Base-by-base conservation (phyloP, 495 filamentous ascomycete genomes). In the Sphaerosporella brunnea region DNA sequence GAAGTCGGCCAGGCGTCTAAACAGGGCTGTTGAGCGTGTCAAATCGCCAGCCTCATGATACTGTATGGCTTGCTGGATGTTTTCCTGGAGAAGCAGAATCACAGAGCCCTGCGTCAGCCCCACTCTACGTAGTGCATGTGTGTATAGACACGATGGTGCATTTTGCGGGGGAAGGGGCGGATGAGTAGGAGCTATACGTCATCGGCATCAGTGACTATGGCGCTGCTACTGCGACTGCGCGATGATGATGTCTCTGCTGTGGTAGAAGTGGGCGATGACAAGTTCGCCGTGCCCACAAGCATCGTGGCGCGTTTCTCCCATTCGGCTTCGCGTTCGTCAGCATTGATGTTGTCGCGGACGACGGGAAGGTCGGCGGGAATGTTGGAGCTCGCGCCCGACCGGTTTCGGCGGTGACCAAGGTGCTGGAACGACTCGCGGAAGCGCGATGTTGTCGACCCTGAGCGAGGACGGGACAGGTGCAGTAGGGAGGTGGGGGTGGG, bases 21-120 rank as follows among this genome's bases (percentile, higher is more conserved):
- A 96, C 72, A 96, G 75, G 16, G 66, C 66, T 36, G 92, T 97
- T 41, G 85, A 86, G 55, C 65, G 65, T 18, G 23, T 35, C 36
- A 59, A 36, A n/a, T 59, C 51, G 45, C 90, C 88, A 24, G 67
- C 68, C 63, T 99, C 90, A 63, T 99, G 90, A 48, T 96, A 71
- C 56, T 78, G 71, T 63, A 99, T 96, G n/a, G 92, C 90, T 64
- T 90, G 78, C 65, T 94, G 86, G 47, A 99, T 93, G 65, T 82
- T 79, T 24, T 79, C 73, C 71, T 95, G 72, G 40, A n/a, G n/a
- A n/a, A n/a, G n/a, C n/a, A n/a, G n/a, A n/a, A n/a, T n/a, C n/a
- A n/a, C n/a, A n/a, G n/a, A n/a, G n/a, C n/a, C n/a, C n/a, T n/a
- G n/a, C n/a, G n/a, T n/a, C n/a, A n/a, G n/a, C n/a, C n/a, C n/a